Percentiles rank a stretch among this genome's conserved stretches.
Conservation (phyloP, 1,284 basidiomycete genomes). For the Trichosporon sp. region DNA sequence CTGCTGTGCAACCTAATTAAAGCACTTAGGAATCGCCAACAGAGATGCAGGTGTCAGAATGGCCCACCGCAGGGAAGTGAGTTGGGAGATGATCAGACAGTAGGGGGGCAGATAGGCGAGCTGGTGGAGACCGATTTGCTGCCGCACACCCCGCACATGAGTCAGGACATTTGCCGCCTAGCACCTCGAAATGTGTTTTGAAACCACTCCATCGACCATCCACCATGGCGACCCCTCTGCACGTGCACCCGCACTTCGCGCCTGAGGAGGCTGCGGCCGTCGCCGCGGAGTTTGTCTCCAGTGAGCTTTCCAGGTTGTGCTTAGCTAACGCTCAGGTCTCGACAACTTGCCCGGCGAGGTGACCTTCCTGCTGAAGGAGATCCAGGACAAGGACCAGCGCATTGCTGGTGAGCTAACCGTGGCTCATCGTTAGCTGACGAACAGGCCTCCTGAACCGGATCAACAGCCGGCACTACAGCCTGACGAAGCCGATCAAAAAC, state of each 20-base stretch:
- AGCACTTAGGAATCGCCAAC: too few species aligned
- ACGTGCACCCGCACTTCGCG: conserved; percentile 50
- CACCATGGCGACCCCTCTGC: conserved; percentile 31
- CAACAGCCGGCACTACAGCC: conserved; percentile 46
- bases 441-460: conserved; percentile 48
- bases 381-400: conserved; percentile 60
- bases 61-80: too few species aligned
- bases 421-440: background rate
- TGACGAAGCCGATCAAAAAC: conserved; percentile 44
- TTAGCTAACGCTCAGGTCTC: conserved; percentile 60
- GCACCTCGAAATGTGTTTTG: conserved; percentile 7
- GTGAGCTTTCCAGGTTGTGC: conserved; percentile 58
- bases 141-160: background rate
- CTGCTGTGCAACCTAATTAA: too few species aligned
- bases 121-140: background rate
- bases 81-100: too few species aligned
- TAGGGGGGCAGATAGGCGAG: background rate
- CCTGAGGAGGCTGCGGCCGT: conserved; percentile 70
- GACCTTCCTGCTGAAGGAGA: conserved; percentile 70
- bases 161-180: background rate
- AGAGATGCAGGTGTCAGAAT: too few species aligned
- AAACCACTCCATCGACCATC: conserved; percentile 19
- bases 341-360: conserved; percentile 76
- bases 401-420: conserved; percentile 44
- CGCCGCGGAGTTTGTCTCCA: conserved; percentile 69